Base-by-base conservation (phyloP, 306 rosid genomes). In the Cucurbita argyrosperma region DNA sequence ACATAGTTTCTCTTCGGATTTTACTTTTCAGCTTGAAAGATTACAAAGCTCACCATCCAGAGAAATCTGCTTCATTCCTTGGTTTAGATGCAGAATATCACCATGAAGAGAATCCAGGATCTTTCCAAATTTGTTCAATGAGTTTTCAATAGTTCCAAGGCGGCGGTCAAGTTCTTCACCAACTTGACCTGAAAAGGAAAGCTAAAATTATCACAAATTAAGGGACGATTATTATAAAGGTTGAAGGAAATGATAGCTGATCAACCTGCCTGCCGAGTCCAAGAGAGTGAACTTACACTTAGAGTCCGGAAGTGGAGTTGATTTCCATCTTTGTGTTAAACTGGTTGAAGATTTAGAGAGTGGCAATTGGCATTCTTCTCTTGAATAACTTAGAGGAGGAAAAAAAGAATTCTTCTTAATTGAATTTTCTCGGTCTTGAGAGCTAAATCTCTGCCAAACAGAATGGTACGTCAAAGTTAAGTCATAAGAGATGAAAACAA, bases 61-160 rank as follows among this genome's bases (percentile, higher is more conserved):
- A 57, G 52, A 80, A 70, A 84, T 76, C 79, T 95, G 96, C 84
- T 95, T 91, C 78, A 85, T 87, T 76, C 96, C 99, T 82, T 82
- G 91, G 87, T 81, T 87, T 80, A 82, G 85, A 81, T 95, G 97
- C 88, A 95, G 85, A 46, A 88, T 80, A 26, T 95, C 97, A 72
- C 87, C 83, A 76, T 89, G 97, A 74, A 95, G 73, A 83, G 99
- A 95, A 83, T 95, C 99, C 93, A 95, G 80, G 77, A 89, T 84
- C 91, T 91, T 91, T 53, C 89, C 89, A 43, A 90, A 87, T 85
- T 89, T 88, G 79, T 78, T 89, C 74, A 95, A 74, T 79, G 97
- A 87, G 74, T 90, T 89, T 89, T 95, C 97, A 86, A 95, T 88
- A 62, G 79, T 68, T 84, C 90, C 89, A 79, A 95, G 82, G 70